Conservation (phyloP, 345 rosid species). For the Eucalyptus pauciflora region DNA sequence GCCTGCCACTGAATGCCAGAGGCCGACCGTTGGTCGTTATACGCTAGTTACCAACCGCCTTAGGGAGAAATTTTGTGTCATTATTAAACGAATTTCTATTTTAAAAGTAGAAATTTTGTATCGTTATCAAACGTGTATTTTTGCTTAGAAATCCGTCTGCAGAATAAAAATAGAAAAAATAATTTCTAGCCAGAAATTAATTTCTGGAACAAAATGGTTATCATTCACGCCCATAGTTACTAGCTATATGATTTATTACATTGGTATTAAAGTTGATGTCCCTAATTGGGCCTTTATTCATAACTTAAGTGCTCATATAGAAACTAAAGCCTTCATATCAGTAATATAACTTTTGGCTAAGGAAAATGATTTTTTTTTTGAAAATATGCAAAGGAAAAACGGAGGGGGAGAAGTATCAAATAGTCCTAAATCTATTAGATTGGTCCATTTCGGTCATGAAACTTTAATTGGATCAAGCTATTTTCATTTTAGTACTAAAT, state of each 20-base stretch:
- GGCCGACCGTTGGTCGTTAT: fast-evolving
- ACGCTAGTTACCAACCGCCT: fast-evolving
- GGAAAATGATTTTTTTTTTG: neutral
- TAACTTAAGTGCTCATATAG: neutral
- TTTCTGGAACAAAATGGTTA: too few species aligned
- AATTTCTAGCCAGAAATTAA: too few species aligned
- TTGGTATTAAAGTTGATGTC: neutral
- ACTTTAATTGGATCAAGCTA: too few species aligned
- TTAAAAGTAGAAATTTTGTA: too few species aligned
- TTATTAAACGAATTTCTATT: too few species aligned
- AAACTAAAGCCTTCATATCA: neutral
- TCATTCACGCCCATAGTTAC: neutral
- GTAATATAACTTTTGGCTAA: neutral
- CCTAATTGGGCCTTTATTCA: neutral
- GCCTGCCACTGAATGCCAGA: fast-evolving
- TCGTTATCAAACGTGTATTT: too few species aligned
- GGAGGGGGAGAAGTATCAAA: too few species aligned
- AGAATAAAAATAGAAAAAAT: too few species aligned
- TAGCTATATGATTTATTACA: neutral
- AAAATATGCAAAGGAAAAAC: neutral
- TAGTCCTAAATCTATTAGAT: too few species aligned
- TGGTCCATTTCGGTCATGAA: too few species aligned
- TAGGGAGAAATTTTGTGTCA: too few species aligned
- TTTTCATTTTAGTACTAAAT: too few species aligned
- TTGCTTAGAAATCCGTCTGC: fast-evolving